Percentiles rank a stretch among this genome's conserved stretches.
Evolutionary conservation across 176 grass and related monocot genomes (phyloP).

Genomic region (Oryza meridionalis): DNA sequence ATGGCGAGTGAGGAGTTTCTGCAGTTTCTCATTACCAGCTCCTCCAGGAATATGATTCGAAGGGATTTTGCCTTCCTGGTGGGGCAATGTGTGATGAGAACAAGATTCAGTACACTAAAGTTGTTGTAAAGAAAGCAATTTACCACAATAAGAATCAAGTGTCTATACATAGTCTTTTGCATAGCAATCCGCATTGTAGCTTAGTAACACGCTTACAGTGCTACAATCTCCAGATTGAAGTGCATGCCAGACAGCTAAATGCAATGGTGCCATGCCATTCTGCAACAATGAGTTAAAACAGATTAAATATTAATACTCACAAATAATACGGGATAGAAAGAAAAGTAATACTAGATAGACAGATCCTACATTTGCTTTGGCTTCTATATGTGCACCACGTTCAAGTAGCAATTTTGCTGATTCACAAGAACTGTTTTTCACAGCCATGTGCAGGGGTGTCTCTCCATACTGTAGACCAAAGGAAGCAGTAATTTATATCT

Average conservation of each 20-base stretch:
- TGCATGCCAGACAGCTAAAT: slow-evolving; percentile 97
- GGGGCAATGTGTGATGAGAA: slow-evolving; percentile 29
- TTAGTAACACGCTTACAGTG: slow-evolving; percentile 68
- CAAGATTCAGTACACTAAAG: slow-evolving; percentile 35
- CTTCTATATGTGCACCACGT: slow-evolving; percentile 67
- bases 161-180: slow-evolving; percentile 86
- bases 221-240: slow-evolving; percentile 66
- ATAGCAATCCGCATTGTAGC: slow-evolving; percentile 79
- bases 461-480: slow-evolving; percentile 83
- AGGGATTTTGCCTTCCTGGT: slow-evolving; percentile 85
- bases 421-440: slow-evolving; percentile 80
- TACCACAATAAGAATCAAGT: slow-evolving; percentile 47
- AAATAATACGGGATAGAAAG: background rate
- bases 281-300: slow-evolving; percentile 53
- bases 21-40: slow-evolving; percentile 57
- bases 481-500: slow-evolving; percentile 8
- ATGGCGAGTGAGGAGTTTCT: slow-evolving; percentile 61
- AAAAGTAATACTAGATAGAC: slow-evolving; percentile 16
- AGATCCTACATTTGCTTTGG: slow-evolving; percentile 82
- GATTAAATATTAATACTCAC: background rate
- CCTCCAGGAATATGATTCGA: slow-evolving; percentile 69
- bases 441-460: slow-evolving; percentile 95
- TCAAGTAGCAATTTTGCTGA: slow-evolving; percentile 80
- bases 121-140: slow-evolving; percentile 31
- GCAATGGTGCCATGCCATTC: slow-evolving; percentile 98